Percentiles rank a stretch among this genome's conserved stretches.
Evolutionary conservation across 495 filamentous ascomycete species (phyloP).

Genomic region (Aspergillus mulundensis): DNA sequence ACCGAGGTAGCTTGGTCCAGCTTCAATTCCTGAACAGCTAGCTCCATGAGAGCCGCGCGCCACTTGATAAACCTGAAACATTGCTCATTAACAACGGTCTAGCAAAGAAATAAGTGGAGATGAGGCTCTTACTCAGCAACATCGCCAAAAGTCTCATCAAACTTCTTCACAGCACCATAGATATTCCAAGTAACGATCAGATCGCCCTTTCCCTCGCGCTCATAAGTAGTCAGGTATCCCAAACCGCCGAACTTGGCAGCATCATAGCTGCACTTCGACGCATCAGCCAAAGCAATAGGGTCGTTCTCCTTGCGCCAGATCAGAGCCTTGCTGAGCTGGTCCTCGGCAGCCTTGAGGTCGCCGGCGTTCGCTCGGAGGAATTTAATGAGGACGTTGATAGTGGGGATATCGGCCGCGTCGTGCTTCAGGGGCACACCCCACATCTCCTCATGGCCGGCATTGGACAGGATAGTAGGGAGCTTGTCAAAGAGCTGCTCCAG

Average conservation of each 20-base stretch:
- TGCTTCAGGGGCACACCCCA: slow-evolving; percentile 64
- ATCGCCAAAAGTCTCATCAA: slow-evolving; percentile 69
- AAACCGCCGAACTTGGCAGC: slow-evolving; percentile 46
- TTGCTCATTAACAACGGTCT: background rate
- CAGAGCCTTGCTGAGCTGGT: slow-evolving; percentile 72
- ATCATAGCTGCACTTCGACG: slow-evolving; percentile 42
- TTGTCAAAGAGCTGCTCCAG: slow-evolving; percentile 36
- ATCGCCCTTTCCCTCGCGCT: slow-evolving; percentile 36
- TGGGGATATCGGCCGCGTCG: slow-evolving; percentile 58
- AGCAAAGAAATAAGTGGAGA: slow-evolving; percentile 22
- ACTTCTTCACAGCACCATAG: slow-evolving; percentile 74
- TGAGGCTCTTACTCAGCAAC: slow-evolving; percentile 75
- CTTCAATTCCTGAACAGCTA: slow-evolving; percentile 64
- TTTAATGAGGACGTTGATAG: slow-evolving; percentile 81
- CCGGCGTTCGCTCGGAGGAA: slow-evolving; percentile 85
- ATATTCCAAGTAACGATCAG: slow-evolving; percentile 73
- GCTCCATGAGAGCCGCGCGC: slow-evolving; percentile 84
- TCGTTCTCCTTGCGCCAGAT: slow-evolving; percentile 70
- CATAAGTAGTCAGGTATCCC: slow-evolving; percentile 50
- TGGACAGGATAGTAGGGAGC: slow-evolving; percentile 42
- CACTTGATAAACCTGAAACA: slow-evolving; percentile 69
- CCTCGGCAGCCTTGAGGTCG: slow-evolving; percentile 63
- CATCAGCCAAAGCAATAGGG: slow-evolving; percentile 39
- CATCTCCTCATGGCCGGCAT: slow-evolving; percentile 61
- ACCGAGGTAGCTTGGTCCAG: slow-evolving; percentile 60